phyloP scores from a whole-genome alignment of 495 filamentous ascomycete species.

The Hypomontagnella monticulosa region DNA sequence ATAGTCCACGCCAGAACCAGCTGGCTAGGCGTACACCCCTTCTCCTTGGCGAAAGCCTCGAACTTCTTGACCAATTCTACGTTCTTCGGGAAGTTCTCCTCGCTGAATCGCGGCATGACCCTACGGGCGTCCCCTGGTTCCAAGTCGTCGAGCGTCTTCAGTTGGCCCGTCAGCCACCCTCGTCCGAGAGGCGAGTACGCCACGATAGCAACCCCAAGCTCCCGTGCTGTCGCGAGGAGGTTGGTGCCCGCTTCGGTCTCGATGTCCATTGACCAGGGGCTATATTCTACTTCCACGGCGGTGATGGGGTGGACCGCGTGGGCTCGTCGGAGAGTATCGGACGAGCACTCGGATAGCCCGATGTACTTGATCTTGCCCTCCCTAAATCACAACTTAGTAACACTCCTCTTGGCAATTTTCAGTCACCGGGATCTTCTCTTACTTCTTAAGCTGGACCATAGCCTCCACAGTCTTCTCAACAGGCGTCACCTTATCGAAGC shows the following conservation, averaged over 20 bases:
- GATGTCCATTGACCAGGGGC: slow-evolving; percentile 55
- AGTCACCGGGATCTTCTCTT: no score
- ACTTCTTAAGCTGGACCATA: slow-evolving; percentile 57
- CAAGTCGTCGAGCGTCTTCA: slow-evolving; percentile 48
- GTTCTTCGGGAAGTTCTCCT: slow-evolving; percentile 67
- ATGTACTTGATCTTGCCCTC: slow-evolving; percentile 63
- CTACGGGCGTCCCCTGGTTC: slow-evolving; percentile 53
- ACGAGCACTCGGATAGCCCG: slow-evolving; percentile 56
- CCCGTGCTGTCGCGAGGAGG: slow-evolving; percentile 54
- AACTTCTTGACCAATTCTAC: slow-evolving; percentile 61
- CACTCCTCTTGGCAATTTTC: background rate
- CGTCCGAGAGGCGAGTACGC: slow-evolving; percentile 60
- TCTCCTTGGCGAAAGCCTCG: slow-evolving; percentile 55
- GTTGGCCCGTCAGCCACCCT: slow-evolving; percentile 57
- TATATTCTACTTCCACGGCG: slow-evolving; percentile 61
- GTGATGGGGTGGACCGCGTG: slow-evolving; percentile 48
- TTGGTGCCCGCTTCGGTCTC: slow-evolving; percentile 49
- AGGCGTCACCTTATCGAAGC: slow-evolving; percentile 62
- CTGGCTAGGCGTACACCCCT: slow-evolving; percentile 59
- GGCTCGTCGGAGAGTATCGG: slow-evolving; percentile 53
- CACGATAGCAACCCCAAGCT: slow-evolving; percentile 59
- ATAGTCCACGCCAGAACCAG: slow-evolving; percentile 66
- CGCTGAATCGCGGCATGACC: slow-evolving; percentile 53
- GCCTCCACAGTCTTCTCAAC: slow-evolving; percentile 71
- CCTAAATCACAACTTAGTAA: slow-evolving; percentile 35